These are phyloP conservation scores for Bryoglossum gracile DNA, from an alignment of 495 filamentous ascomycete genomes.

Conservation along the genomic window DNA sequence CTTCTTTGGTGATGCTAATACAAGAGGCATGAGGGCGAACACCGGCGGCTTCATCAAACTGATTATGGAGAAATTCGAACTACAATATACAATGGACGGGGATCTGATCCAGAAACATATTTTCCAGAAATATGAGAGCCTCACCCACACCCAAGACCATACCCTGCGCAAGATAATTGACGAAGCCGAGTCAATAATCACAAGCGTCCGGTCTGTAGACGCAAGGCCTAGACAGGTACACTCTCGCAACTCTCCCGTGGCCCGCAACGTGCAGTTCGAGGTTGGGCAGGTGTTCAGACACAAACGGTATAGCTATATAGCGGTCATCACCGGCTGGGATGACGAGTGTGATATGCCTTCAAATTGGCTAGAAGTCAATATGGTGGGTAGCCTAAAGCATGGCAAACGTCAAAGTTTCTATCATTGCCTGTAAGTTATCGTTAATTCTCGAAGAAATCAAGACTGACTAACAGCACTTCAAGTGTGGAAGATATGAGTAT, in stretches of 20 bases:
- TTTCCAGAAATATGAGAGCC: slow-evolving; percentile 23
- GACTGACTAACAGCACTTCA: slow-evolving; percentile 31
- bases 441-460: slow-evolving; percentile 15
- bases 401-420: slow-evolving; percentile 78
- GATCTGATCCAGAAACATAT: slow-evolving; percentile 28
- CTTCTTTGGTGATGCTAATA: slow-evolving; percentile 39
- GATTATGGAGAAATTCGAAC: slow-evolving; percentile 53
- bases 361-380: slow-evolving; percentile 50
- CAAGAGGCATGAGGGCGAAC: slow-evolving; percentile 28
- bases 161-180: slow-evolving; percentile 49
- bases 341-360: slow-evolving; percentile 49
- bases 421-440: slow-evolving; percentile 63
- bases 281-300: slow-evolving; percentile 85
- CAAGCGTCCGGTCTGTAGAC: slow-evolving; percentile 57
- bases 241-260: slow-evolving; percentile 36
- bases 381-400: slow-evolving; percentile 50
- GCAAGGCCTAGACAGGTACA: slow-evolving; percentile 48
- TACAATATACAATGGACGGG: slow-evolving; percentile 27
- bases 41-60: slow-evolving; percentile 57
- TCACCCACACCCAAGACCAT: slow-evolving; percentile 21
- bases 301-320: slow-evolving; percentile 69
- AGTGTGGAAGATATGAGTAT: slow-evolving; percentile 59
- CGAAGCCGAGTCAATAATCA: too few relatives aligned
- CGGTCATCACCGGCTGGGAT: slow-evolving; percentile 82
- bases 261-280: slow-evolving; percentile 50